Base-by-base conservation (phyloP, 2,329 filamentous ascomycete genomes). In the Trichoderma sp. region DNA sequence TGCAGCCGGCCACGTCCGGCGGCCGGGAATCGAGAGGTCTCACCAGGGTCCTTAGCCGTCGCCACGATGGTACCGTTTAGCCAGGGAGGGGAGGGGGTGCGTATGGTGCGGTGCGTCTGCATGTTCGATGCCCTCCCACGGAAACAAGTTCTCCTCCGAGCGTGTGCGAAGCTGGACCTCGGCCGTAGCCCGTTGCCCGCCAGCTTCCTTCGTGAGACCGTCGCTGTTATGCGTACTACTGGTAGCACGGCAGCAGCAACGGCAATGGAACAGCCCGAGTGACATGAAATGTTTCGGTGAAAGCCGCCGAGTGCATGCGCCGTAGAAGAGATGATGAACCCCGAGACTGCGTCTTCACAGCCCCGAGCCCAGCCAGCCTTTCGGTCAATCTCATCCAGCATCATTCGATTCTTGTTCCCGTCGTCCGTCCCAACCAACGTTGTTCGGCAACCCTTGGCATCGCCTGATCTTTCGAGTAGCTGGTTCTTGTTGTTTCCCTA, bases 391-490 rank as follows among this genome's bases (percentile, higher is more conserved):
- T 39, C 34, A 14, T 39, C 34, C 34, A 39, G 10, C 63, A 65
- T 65, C 57, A 45, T 61, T 56, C 57, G 45, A 65, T 61, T 60
- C 44, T 44, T 30, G 43, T 65, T 58, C 64, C 63, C 64, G 57
- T 65, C 64, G 50, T 44, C 56, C 45, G 47, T 44, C 47, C 9
- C 30, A 19, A 44, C n/a, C 57, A 55, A 52, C n/a, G 15, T 56
- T 51, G 28, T 50, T 60, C 24, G 50, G 52, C 30, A 34, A 10
- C 15, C 56, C 21, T 51, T 50, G 47, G 21, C 43, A 65, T 62
- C 63, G 51, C 48, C 64, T 50, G 57, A 65, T 51, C 51, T 39
- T 44, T 44, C 34, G 26, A 54, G 17, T 26, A 21, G 34, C 62
- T 61, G 58, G 26, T 15, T 43, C 34, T 39, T 39, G 12, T 10